Evolutionary conservation across 2,329 filamentous ascomycete species (phyloP).

Genomic region (Stagonosporopsis rhizophila): DNA sequence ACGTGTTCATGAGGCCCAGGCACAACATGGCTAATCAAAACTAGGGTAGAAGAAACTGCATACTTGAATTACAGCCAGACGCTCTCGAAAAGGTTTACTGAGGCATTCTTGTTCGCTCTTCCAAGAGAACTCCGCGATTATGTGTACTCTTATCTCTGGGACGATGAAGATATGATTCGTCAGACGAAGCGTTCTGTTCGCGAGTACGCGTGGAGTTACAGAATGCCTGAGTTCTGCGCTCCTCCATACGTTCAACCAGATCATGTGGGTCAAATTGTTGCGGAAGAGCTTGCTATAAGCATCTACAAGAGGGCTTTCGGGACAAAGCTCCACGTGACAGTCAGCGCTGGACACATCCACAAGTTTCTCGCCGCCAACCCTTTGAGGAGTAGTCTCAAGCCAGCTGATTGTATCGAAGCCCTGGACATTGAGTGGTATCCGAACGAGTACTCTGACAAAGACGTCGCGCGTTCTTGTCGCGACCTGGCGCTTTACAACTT

Average conservation of each 20-base stretch:
- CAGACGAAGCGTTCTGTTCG: constrained; percentile 15
- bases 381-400: constrained; percentile 4
- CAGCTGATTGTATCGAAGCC: constrained; percentile 6
- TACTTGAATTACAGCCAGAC: constrained; percentile 6
- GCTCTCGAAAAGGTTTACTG: constrained; percentile 6
- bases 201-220: constrained; percentile 15
- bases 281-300: constrained; percentile 11
- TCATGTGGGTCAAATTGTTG: constrained; percentile 9
- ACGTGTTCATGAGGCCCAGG: constrained; percentile 50
- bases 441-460: constrained; percentile 11
- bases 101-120: constrained; percentile 5
- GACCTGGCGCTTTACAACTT: constrained; percentile 1
- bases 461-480: constrained; percentile 3
- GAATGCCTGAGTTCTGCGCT: constrained; percentile 17
- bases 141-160: constrained; percentile 14
- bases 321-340: constrained; percentile 9
- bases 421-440: constrained; percentile 14
- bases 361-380: constrained; percentile 15
- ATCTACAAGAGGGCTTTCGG: constrained; percentile 14
- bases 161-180: constrained; percentile 16
- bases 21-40: background rate
- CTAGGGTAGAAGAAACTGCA: constrained; percentile 5
- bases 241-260: constrained; percentile 11
- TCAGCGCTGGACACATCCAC: constrained; percentile 13
- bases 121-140: constrained; percentile 17